Evolutionary conservation across 345 rosid genomes (phyloP), one percentile per base, ranked within the genome.

Genomic region (Syzygium aqueum): DNA sequence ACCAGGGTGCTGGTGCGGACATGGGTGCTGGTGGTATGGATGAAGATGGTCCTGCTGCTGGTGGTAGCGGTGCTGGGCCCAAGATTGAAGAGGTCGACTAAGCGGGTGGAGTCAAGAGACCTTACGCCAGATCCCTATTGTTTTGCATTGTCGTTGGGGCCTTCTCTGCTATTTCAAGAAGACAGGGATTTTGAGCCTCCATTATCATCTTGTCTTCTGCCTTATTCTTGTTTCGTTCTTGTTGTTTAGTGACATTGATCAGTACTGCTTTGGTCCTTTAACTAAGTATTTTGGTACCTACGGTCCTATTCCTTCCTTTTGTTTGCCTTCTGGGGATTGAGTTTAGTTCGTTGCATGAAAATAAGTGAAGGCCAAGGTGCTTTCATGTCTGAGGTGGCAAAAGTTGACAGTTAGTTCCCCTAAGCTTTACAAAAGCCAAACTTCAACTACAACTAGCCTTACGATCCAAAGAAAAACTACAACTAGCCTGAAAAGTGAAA

Each of bases 1-100:
- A 73, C 82, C 82, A 73, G 82, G 82, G 82, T 73, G 82, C 49
- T 21, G 82, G 83, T 12, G 88, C 88, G 28, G 85, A 86, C 54
- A 86, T 61, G 54, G 73, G 82, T 37, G 82, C 82, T 21, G 82
- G 82, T 5, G 82, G 49, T 5, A 73, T 73, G 82, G 82, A 37
- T 19, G 91, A 86, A 27, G 89, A 84, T 53, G 89, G 91, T 85
- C 84, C 87, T 2, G 67, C 82, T 53, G 90, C 89, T 46, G 89
- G 88, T 0, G 90, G 90, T 65, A 85, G 91, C 50, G 94, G 93
- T 40, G 88, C 95, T 73, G 51, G 95, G 94, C 96, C 94, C 77
- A 94, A 92, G 93, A 94, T 94, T 5, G 94, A 93, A 87, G 95
- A 94, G 52, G 94, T 94, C 25, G 95, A 94, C 88, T 94, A 92